Evolutionary conservation across 768 basidiomycete genomes (phyloP).

Genomic region (Lentinula detonsa): DNA sequence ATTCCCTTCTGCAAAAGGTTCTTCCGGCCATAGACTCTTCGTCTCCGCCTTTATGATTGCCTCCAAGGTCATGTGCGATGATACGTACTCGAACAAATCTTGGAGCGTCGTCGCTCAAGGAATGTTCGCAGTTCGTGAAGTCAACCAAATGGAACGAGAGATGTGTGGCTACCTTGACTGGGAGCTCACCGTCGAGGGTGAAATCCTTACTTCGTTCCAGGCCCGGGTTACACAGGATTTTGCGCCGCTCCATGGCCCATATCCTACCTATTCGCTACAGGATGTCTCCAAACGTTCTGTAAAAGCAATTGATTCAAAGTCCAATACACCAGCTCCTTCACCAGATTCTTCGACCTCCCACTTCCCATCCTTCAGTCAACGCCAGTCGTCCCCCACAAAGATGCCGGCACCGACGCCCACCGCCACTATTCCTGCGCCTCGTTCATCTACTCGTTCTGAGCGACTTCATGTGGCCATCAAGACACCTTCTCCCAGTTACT

Average conservation of each 20-base stretch:
- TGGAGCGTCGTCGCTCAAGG: slow-evolving; percentile 89
- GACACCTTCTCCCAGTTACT: slow-evolving; percentile 49
- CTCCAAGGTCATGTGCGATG: slow-evolving; percentile 87
- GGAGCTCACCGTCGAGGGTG: slow-evolving; percentile 73
- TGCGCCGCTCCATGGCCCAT: slow-evolving; percentile 38
- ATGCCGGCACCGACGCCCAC: background rate
- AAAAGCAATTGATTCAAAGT: slow-evolving; percentile 31
- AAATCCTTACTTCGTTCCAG: slow-evolving; percentile 57
- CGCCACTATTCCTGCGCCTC: slow-evolving; percentile 23
- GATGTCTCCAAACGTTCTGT: slow-evolving; percentile 58
- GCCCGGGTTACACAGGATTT: slow-evolving; percentile 56
- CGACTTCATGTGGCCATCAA: slow-evolving; percentile 29
- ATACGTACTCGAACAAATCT: slow-evolving; percentile 90
- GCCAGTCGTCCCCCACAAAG: slow-evolving; percentile 20
- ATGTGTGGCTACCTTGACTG: slow-evolving; percentile 92
- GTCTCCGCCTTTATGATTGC: slow-evolving; percentile 93
- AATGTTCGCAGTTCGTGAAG: slow-evolving; percentile 80
- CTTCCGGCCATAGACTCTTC: slow-evolving; percentile 85
- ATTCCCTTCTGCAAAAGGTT: slow-evolving; percentile 85
- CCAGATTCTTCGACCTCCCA: slow-evolving; percentile 31
- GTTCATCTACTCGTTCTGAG: slow-evolving; percentile 10
- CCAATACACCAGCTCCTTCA: slow-evolving; percentile 27
- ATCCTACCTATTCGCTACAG: slow-evolving; percentile 57
- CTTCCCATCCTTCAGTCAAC: slow-evolving; percentile 40
- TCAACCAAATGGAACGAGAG: slow-evolving; percentile 96